Evolutionary conservation across 1,284 basidiomycete genomes (phyloP).

Genomic region (Melampsora occidentalis): DNA sequence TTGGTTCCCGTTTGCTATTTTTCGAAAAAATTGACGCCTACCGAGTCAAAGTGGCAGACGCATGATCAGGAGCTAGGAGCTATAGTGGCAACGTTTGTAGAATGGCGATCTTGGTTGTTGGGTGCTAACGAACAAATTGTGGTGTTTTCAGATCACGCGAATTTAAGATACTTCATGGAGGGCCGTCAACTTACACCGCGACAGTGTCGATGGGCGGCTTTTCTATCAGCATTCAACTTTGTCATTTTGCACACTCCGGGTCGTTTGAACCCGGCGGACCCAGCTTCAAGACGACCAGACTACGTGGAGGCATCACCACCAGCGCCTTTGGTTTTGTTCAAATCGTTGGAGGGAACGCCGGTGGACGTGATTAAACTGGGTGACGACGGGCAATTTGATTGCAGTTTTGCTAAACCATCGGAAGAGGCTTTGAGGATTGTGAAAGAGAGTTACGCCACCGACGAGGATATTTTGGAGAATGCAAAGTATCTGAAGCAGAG

Average conservation of each 20-base stretch:
- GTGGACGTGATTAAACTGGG: background rate
- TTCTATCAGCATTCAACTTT: background rate
- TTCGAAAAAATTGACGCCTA: slow-evolving; percentile 26
- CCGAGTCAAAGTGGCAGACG: slow-evolving; percentile 2
- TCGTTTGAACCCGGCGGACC: slow-evolving; percentile 7
- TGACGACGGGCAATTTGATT: background rate
- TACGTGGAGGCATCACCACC: background rate
- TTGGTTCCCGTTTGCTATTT: slow-evolving; percentile 18
- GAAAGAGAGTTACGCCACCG: background rate
- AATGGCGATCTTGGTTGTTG: slow-evolving; percentile 21
- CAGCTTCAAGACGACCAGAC: background rate
- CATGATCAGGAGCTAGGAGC: slow-evolving; percentile 16
- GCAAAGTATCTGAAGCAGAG: too few species aligned
- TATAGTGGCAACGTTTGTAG: background rate
- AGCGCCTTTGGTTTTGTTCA: background rate
- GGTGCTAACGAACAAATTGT: background rate
- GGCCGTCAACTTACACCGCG: background rate
- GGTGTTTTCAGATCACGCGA: slow-evolving; percentile 20
- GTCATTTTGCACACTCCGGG: slow-evolving; percentile 15
- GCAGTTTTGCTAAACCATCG: background rate
- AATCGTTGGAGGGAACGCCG: background rate
- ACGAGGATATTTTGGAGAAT: too few species aligned
- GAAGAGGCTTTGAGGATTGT: background rate
- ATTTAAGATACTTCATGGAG: slow-evolving; percentile 1
- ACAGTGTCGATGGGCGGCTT: slow-evolving; percentile 2